phyloP scores from a whole-genome alignment of 495 filamentous ascomycete genomes.

The Daldinia decipiens region DNA sequence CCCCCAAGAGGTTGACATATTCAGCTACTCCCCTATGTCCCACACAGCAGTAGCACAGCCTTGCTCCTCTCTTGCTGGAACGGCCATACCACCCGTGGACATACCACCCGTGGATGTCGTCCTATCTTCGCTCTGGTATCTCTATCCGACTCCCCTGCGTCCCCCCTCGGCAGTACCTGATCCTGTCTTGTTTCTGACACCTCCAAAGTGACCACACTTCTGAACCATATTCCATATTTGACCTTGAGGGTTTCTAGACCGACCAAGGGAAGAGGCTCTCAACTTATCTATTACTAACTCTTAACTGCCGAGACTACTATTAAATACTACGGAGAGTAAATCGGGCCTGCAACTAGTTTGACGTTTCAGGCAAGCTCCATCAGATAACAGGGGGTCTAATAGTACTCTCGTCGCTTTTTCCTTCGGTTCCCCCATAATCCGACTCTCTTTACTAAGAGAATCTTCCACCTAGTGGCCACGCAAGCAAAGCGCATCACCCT shows the following conservation, averaged over 20 bases:
- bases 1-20: constrained; percentile 43
- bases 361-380: constrained; percentile 30
- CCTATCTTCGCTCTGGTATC: constrained; percentile 28
- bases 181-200: constrained; percentile 28
- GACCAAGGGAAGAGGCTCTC: constrained; percentile 6
- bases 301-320: constrained; percentile 1
- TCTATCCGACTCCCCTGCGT: constrained; percentile 37
- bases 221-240: not conserved
- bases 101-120: constrained; percentile 21
- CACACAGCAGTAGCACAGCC: constrained; percentile 48
- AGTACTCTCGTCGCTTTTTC: not conserved
- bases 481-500: constrained; percentile 18
- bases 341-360: constrained; percentile 21
- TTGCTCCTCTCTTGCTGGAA: constrained; percentile 30
- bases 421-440: constrained; percentile 24
- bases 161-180: constrained; percentile 24
- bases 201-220: constrained; percentile 5
- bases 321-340: constrained; percentile 9
- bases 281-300: not conserved
- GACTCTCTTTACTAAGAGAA: constrained; percentile 15
- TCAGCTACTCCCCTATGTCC: constrained; percentile 48
- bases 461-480: constrained; percentile 17
- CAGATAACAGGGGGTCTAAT: constrained; percentile 22
- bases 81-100: constrained; percentile 18
- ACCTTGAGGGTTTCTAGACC: constrained; percentile 14